Evolutionary conservation across 805 yeast species (phyloP), one percentile per base, ranked within the genome.

Genomic region (Candida ponderosae): DNA sequence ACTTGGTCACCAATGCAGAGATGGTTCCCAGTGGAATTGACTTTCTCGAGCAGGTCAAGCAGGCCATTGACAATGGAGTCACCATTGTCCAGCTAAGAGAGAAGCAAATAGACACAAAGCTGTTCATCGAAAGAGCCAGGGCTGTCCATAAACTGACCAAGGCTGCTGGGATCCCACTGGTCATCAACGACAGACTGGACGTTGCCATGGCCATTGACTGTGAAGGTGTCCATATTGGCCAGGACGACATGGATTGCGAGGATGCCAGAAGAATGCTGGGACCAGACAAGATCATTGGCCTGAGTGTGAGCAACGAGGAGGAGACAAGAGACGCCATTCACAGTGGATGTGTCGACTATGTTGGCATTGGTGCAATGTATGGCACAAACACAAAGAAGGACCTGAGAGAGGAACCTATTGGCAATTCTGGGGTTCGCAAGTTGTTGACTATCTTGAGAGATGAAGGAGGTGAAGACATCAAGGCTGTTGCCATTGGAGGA

Each of bases 201-300:
- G 86, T 89, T 11, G 96, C 96, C 0, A 61, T 89, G 32, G 96
- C 96, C 0, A 68, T 86, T 39, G 93, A 74, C 47, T 95, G 95
- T 2, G 96, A 86, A 44, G 95, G 95, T 27, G 81, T 89, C 8
- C 97, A 88, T 62, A 85, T 88, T 17, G 97, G 97, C 1, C 96
- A 88, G 56, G 88, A 80, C 37, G 97, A 88, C 53, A 84, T 88
- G 85, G 63, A 66, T 4, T 59, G 59, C 7, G 47, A 48, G 1
- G 47, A 68, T 29, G 93, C 76, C 1, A 60, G 96, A 28, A 51
- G 63, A 47, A 51, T 86, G 24, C 57, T 87, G 11, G 96, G 96
- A 0, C 74, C 79, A 0, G 69, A 74, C 39, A 86, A 81, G 59
- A 78, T 88, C 40, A 54, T 88, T 33, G 97, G 97, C 1, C 78